Conservation (phyloP, 352 stramenopile species). For the Aphanomyces astaci region DNA sequence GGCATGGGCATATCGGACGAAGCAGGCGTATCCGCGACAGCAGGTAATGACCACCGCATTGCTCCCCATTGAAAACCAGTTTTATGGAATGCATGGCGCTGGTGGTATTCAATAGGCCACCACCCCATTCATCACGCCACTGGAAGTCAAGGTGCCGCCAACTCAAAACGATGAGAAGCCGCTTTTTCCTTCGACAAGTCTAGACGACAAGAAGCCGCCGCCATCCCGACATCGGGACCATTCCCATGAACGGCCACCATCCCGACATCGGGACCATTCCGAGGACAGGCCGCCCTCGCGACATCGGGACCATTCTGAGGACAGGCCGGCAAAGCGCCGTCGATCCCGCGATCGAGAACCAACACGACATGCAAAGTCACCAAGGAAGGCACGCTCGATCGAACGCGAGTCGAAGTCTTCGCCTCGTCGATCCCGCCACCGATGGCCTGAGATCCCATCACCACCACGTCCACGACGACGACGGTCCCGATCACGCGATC, state of each 20-base stretch:
- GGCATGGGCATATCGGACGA: not conserved
- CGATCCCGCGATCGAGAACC: not conserved
- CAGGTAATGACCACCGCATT: not conserved
- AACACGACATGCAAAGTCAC: not conserved
- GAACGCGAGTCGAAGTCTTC: not conserved
- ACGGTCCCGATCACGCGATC: not conserved
- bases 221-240: too few species aligned
- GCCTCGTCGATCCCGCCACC: not conserved
- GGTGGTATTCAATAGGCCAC: too few species aligned
- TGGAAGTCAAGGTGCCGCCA: too few species aligned
- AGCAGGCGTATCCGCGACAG: not conserved
- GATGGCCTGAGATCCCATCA: not conserved
- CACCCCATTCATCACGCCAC: too few species aligned
- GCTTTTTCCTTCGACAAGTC: too few species aligned
- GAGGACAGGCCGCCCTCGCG: not conserved
- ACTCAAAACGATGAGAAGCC: too few species aligned
- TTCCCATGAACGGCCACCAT: too few species aligned
- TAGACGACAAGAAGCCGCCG: too few species aligned
- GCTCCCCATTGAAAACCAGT: too few species aligned
- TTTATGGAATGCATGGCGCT: too few species aligned
- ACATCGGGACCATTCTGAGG: not conserved
- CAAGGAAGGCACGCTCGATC: not conserved
- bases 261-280: too few species aligned
- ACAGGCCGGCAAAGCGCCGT: not conserved
- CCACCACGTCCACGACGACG: not conserved